A percentile compares a stretch with the other conserved stretches of the same genome.
Conservation (phyloP, 495 filamentous ascomycete genomes). For the Neurospora terricola region DNA sequence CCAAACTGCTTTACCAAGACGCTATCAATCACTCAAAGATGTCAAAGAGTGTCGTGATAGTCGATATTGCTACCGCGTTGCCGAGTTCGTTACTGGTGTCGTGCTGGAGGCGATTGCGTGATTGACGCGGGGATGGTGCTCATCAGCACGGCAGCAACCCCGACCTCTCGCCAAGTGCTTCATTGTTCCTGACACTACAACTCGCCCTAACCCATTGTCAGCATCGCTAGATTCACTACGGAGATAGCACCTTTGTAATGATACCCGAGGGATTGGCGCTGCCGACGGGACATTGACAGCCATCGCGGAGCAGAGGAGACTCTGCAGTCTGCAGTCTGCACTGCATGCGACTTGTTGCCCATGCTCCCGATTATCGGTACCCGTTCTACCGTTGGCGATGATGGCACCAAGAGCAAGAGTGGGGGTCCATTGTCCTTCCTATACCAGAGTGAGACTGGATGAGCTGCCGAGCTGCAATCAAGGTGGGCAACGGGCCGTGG, state of each 20-base stretch:
- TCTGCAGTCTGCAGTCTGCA: not conserved
- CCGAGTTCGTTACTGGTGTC: not conserved
- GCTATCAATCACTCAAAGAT: not conserved
- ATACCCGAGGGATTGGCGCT: not conserved
- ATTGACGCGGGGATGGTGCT: slow-evolving; percentile 15
- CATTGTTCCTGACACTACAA: not conserved
- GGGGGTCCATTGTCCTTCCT: not conserved
- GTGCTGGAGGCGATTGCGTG: slow-evolving; percentile 12
- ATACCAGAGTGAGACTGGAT: not conserved
- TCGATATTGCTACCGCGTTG: not conserved
- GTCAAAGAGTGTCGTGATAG: not conserved
- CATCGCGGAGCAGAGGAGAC: not conserved
- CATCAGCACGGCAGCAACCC: not conserved
- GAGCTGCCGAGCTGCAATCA: not conserved
- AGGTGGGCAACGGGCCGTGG: not conserved
- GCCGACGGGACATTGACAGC: not conserved
- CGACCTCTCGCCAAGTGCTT: not conserved
- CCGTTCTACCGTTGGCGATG: not conserved
- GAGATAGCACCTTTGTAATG: not conserved
- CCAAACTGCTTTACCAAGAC: not conserved
- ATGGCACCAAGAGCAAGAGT: slow-evolving; percentile 1
- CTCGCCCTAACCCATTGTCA: not conserved
- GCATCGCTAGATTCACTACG: not conserved
- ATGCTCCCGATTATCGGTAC: slow-evolving; percentile 1
- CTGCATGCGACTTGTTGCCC: not conserved